phyloP scores from a whole-genome alignment of 2,329 filamentous ascomycete genomes.

The Cylindrodendrum hubeiense region DNA sequence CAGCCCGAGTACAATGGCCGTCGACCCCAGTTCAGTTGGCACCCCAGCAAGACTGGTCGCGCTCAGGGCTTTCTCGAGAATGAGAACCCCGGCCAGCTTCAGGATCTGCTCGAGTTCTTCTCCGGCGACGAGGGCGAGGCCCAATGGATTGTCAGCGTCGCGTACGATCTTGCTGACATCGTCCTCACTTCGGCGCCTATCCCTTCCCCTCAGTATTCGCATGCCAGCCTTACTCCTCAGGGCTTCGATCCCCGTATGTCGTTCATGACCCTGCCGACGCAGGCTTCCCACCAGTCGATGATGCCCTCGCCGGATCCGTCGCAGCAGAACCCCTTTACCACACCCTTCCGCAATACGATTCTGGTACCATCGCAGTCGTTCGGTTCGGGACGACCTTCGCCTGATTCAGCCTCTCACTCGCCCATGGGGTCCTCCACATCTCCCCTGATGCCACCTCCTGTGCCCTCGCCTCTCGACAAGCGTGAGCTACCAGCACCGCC shows the following conservation, averaged over 20 bases:
- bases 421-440: constrained; percentile 50
- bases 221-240: constrained; percentile 42
- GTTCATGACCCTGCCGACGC: constrained; percentile 50
- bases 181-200: constrained; percentile 52
- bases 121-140: constrained; percentile 69
- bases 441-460: constrained; percentile 45
- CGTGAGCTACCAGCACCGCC: constrained; percentile 52
- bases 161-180: constrained; percentile 68
- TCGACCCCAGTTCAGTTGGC: constrained; percentile 74
- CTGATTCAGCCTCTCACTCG: constrained; percentile 50
- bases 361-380: constrained; percentile 50
- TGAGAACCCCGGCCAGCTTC: constrained; percentile 71
- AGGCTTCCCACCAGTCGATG: constrained; percentile 47
- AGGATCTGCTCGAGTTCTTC: constrained; percentile 75
- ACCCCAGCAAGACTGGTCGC: constrained; percentile 66
- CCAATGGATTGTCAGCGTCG: constrained; percentile 67
- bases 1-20: constrained; percentile 66
- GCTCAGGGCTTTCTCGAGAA: constrained; percentile 71
- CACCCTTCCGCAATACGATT: constrained; percentile 49
- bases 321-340: constrained; percentile 45
- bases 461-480: constrained; percentile 50
- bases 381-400: constrained; percentile 45
- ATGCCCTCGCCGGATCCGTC: constrained; percentile 45
- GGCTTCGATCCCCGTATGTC: constrained; percentile 46
- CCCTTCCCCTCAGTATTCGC: constrained; percentile 48